Conservation (phyloP, 2,329 filamentous ascomycete genomes). For the Fusarium beomiforme region DNA sequence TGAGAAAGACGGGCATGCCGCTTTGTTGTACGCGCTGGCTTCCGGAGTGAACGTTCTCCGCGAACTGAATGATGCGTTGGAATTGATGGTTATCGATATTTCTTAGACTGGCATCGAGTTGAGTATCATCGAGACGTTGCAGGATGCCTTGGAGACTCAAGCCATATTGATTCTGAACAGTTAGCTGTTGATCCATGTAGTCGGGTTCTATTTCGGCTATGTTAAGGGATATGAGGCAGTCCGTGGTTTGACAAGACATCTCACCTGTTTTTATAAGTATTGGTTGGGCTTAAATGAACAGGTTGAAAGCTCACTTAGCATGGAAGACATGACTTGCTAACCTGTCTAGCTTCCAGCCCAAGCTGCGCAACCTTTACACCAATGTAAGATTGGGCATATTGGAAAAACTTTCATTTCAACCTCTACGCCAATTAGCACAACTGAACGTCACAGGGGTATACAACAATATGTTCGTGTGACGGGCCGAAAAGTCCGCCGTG, state of each 20-base stretch:
- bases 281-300: accelerated
- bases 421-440: background rate
- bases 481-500: accelerated
- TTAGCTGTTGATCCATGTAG: background rate
- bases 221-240: too few relatives aligned
- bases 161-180: background rate
- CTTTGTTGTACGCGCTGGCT: background rate
- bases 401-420: background rate
- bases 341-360: too few relatives aligned
- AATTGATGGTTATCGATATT: background rate
- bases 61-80: background rate
- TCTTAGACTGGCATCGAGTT: background rate
- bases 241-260: too few relatives aligned
- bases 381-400: background rate
- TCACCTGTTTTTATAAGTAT: too few relatives aligned
- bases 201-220: too few relatives aligned
- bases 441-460: background rate
- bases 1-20: background rate
- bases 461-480: background rate
- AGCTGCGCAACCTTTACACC: too few relatives aligned
- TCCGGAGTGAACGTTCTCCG: background rate
- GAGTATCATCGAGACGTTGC: background rate
- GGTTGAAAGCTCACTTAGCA: too few relatives aligned
- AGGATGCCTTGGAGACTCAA: background rate
- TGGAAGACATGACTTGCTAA: too few relatives aligned